These are phyloP conservation scores for Ustilago tritici DNA, from an alignment of 1,284 basidiomycete genomes.

Conservation along the genomic window DNA sequence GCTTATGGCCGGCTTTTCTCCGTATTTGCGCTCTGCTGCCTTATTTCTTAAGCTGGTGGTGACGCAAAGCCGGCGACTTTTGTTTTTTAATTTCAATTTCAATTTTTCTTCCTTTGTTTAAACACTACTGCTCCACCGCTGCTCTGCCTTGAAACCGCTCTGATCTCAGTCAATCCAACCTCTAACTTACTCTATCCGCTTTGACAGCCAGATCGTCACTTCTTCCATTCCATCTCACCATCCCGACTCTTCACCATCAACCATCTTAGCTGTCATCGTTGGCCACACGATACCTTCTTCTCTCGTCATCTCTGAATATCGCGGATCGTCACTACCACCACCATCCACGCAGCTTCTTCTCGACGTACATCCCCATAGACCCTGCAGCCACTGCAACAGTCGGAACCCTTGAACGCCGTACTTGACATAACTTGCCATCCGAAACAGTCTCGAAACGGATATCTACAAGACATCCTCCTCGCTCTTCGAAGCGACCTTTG, in stretches of 20 bases:
- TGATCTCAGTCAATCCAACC: background rate
- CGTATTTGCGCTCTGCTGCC: background rate
- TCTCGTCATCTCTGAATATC: background rate
- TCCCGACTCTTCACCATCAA: background rate
- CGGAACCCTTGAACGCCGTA: background rate
- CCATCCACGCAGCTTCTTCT: too few species aligned
- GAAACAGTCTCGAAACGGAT: background rate
- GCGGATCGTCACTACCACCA: too few species aligned
- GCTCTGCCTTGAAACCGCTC: too few species aligned
- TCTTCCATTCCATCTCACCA: background rate
- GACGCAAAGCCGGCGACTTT: conserved; percentile 24
- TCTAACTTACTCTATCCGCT: background rate
- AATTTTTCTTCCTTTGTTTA: background rate
- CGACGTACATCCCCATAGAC: too few species aligned
- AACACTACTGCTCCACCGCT: too few species aligned
- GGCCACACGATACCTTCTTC: background rate
- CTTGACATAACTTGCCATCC: background rate
- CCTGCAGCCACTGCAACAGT: too few species aligned
- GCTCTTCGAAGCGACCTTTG: background rate
- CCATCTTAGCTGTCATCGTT: background rate
- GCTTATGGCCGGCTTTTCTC: background rate
- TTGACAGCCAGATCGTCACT: background rate
- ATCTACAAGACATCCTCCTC: background rate
- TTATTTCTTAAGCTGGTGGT: background rate
- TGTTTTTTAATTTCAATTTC: background rate